Conservation (phyloP, 2,329 filamentous ascomycete species). For the Cladosporium sp. region DNA sequence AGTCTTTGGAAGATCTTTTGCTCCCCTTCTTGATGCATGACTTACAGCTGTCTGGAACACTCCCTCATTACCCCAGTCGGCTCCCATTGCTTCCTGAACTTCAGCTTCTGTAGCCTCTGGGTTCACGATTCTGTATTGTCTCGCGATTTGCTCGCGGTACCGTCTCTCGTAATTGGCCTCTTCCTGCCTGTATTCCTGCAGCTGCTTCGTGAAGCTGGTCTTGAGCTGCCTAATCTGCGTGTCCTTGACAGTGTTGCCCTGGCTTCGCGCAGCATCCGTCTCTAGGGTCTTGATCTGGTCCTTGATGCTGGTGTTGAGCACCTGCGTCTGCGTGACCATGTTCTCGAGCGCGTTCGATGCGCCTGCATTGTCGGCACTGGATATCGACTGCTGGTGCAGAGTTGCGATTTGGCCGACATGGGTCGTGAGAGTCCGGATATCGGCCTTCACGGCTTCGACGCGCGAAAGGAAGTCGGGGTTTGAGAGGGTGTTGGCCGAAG, state of each 20-base stretch:
- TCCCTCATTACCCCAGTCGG: conserved; percentile 72
- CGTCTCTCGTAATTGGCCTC: conserved; percentile 67
- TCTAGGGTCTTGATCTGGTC: conserved; percentile 75
- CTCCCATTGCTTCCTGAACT: conserved; percentile 63
- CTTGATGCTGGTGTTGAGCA: conserved; percentile 70
- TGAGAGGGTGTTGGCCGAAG: conserved; percentile 46
- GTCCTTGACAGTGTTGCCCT: conserved; percentile 61
- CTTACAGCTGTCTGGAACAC: conserved; percentile 78
- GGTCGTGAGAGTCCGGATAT: conserved; percentile 63
- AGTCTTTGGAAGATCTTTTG: neutral
- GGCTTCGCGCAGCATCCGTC: conserved; percentile 62
- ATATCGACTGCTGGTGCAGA: conserved; percentile 68
- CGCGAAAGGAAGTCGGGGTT: conserved; percentile 57
- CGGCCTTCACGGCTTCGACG: conserved; percentile 61
- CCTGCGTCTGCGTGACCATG: conserved; percentile 65
- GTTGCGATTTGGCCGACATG: conserved; percentile 65
- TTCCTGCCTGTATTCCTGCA: conserved; percentile 66
- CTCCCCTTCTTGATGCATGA: conserved; percentile 18
- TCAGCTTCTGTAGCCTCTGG: conserved; percentile 73
- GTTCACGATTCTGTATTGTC: conserved; percentile 69
- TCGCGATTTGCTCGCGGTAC: conserved; percentile 72
- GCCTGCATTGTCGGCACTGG: conserved; percentile 54
- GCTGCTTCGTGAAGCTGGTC: conserved; percentile 66
- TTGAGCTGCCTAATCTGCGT: conserved; percentile 67
- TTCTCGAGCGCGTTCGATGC: conserved; percentile 58